Percentiles rank a stretch among this genome's conserved stretches.
phyloP scores from a whole-genome alignment of 139 green algal genomes.

The Tetradesmus obliquus region DNA sequence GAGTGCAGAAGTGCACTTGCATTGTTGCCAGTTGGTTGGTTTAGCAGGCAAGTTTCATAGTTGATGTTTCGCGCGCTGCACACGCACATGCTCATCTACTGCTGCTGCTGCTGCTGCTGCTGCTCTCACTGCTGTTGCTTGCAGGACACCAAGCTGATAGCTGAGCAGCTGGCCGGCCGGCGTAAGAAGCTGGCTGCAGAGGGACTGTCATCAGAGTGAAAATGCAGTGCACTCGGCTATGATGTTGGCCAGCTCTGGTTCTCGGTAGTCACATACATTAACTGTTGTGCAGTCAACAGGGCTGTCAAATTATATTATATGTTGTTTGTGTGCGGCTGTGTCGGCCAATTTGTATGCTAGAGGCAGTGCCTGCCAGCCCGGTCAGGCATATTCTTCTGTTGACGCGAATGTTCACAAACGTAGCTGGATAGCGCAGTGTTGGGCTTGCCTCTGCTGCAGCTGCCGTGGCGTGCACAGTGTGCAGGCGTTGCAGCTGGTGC shows the following conservation, averaged over 20 bases:
- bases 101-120: not conserved
- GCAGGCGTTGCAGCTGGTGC: not conserved
- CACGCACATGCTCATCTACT: not conserved
- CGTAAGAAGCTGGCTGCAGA: conserved; percentile 34
- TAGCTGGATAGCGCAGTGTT: not conserved
- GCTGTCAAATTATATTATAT: too few relatives aligned
- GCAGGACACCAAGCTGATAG: conserved; percentile 20
- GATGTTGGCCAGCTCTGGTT: too few relatives aligned
- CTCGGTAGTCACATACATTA: too few relatives aligned
- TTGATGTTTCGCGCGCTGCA: not conserved
- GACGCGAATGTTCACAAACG: not conserved
- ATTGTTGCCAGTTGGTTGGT: too few relatives aligned
- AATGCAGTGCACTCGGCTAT: not conserved
- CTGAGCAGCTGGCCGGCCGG: not conserved
- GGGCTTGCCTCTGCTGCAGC: not conserved
- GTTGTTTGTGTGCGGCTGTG: too few relatives aligned
- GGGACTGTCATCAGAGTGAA: not conserved
- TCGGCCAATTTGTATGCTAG: too few relatives aligned
- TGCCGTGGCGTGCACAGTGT: not conserved
- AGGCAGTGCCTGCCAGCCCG: not conserved
- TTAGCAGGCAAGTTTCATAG: too few relatives aligned
- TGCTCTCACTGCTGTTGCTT: not conserved
- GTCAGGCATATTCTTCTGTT: not conserved
- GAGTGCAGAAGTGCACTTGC: too few relatives aligned
- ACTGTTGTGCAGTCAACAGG: too few relatives aligned